Percentiles rank a stretch among this genome's conserved stretches.
These are phyloP conservation scores for Kuraishia piskuri DNA, from an alignment of 805 yeast genomes.

Conservation along the genomic window DNA sequence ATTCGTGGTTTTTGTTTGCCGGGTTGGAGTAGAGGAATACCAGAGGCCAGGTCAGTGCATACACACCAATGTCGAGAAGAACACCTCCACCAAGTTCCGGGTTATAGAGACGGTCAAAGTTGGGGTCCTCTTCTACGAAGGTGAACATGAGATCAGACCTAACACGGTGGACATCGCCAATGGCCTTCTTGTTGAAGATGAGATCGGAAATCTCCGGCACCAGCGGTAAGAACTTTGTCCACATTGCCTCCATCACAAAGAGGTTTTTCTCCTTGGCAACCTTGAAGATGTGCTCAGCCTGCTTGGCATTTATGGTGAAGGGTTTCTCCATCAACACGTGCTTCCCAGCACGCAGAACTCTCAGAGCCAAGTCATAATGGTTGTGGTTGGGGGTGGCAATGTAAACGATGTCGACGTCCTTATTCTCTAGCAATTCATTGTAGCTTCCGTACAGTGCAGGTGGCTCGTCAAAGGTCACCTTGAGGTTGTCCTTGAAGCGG, in stretches of 20 bases:
- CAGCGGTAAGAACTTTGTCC: conserved; percentile 47
- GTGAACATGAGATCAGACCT: conserved; percentile 27
- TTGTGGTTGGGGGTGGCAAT: conserved; percentile 45
- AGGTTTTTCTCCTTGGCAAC: conserved; percentile 33
- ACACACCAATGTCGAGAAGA: conserved; percentile 46
- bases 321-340: conserved; percentile 50
- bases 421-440: conserved; percentile 31
- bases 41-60: conserved; percentile 37
- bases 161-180: conserved; percentile 41
- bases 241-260: conserved; percentile 51
- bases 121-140: conserved; percentile 8
- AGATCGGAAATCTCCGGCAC: conserved; percentile 22
- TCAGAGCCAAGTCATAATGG: conserved; percentile 34
- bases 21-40: conserved; percentile 25
- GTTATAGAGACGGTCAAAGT: conserved; percentile 25
- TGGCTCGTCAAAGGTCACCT: conserved; percentile 7
- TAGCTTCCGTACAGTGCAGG: conserved; percentile 20
- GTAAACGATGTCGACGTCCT: conserved; percentile 36
- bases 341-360: conserved; percentile 33
- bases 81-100: conserved; percentile 47
- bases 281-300: conserved; percentile 31
- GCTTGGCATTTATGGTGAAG: conserved; percentile 37
- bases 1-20: conserved; percentile 16
- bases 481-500: conserved; percentile 8
- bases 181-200: conserved; percentile 26